These are phyloP conservation scores for Forsythia viridissima DNA, from an alignment of 257 asterid genomes.

Conservation along the genomic window DNA sequence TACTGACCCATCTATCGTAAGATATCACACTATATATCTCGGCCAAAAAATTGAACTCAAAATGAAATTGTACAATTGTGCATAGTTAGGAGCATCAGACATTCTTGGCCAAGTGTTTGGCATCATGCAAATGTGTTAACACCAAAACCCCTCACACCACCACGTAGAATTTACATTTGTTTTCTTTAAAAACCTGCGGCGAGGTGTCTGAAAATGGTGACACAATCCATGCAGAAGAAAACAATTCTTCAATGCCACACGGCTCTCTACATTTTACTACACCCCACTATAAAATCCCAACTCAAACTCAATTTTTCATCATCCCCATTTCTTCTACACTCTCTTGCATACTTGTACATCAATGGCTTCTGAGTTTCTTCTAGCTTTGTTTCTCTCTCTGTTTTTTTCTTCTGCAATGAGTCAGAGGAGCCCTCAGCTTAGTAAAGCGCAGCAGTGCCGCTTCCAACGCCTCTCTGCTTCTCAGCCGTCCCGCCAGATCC, in stretches of 20 bases:
- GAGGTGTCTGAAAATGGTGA: slow-evolving; percentile 36
- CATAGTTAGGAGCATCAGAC: not conserved
- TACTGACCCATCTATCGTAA: not conserved
- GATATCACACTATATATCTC: not conserved
- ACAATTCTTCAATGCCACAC: slow-evolving; percentile 25
- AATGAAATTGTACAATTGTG: not conserved
- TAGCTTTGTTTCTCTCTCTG: slow-evolving; percentile 32
- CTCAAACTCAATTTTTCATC: not conserved
- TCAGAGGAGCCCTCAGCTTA: slow-evolving; percentile 26
- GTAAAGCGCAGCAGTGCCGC: slow-evolving; percentile 65
- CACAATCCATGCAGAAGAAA: slow-evolving; percentile 46
- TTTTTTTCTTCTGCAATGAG: slow-evolving; percentile 32
- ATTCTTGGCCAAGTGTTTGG: slow-evolving; percentile 42
- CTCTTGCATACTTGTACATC: not conserved
- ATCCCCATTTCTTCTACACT: not conserved
- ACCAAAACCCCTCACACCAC: slow-evolving; percentile 23
- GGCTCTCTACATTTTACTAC: not conserved
- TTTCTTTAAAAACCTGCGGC: slow-evolving; percentile 19
- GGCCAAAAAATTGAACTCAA: not conserved
- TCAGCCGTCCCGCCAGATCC: slow-evolving; percentile 42
- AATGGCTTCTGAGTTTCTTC: slow-evolving; percentile 42
- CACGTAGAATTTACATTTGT: slow-evolving; percentile 37
- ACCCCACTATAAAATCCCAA: slow-evolving; percentile 30
- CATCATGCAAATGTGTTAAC: slow-evolving; percentile 36
- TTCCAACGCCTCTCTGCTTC: slow-evolving; percentile 41